Base-by-base conservation (phyloP, 169 alveolate genomes). In the Cryptosporidium baileyi region DNA sequence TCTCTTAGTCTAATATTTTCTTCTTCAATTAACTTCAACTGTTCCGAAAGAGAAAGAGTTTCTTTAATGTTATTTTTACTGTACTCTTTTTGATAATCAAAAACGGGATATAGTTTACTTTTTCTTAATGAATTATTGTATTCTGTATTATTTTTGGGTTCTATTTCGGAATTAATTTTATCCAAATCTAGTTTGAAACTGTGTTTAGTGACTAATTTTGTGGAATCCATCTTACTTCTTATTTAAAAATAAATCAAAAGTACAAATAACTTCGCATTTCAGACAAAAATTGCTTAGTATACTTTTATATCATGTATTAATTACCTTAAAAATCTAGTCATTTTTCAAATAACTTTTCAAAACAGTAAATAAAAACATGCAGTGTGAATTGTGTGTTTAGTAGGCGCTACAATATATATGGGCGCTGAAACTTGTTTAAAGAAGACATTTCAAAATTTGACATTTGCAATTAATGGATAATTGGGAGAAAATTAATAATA, bases 361-460 rank as follows among this genome's bases (percentile, higher is more conserved):
- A n/a, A n/a, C 19, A 47, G 4, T 47, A 47, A 43, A 62, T 3
- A 15, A 5, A n/a, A 45, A 49, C 81, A 74, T 51, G 67, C 85
- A 54, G 85, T 74, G 85, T 74, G 85, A 51, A 61, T 24, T 74
- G 85, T 74, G 85, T 74, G 85, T 19, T 4, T 34, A 36, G 15
- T 32, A 74, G 63, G 85, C 85, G 85, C 74, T 67, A 74, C 19
- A 7, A 0, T 15, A 44, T 22, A 36, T 24, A 22, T 41, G n/a
- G 49, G 80, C 80, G 80, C 80, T 59, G 26, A 17, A 19, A 40
- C 54, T 49, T 62, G 26, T 38, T 22, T 28, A 41, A 67, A 67
- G 65, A 63, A 41, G 61, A 38, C 38, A 63, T 38, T 28, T 44
- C 44, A 47, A 22, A 41, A 43, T 59, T n/a, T 74, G 67, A 74